Evolutionary conservation across 2,329 filamentous ascomycete species (phyloP), one percentile per base, ranked within the genome.

Genomic region (Neobulgaria alba): DNA sequence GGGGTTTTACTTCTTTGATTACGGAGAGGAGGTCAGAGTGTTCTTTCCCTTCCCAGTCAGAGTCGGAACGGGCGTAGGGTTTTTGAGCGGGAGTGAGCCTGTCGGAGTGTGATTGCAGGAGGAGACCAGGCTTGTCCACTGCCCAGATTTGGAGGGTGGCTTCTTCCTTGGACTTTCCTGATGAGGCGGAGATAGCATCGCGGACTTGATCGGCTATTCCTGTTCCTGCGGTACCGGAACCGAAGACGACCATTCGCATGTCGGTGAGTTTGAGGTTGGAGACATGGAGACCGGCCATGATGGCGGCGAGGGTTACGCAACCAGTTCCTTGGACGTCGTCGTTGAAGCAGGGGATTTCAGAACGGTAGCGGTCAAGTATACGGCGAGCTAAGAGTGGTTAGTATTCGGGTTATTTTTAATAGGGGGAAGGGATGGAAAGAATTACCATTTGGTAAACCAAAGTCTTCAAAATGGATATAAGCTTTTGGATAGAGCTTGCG

Each of bases 321-420:
- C 87, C 88, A 0, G 88, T 94, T 1, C 87, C 88, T 60, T 94
- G 87, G 0, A 94, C 79, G 58, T 94, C 87, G 43, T 94, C 88
- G 55, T 94, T 94, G 69, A 95, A 94, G 60, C 86, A 93, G 0
- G 87, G 72, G 5, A 90, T 80, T 36, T 82, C 57, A 0, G 79
- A 71, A 1, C 81, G 75, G 54, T 92, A 94, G 26, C 70, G 73
- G 45, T 94, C 84, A 1, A 94, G 68, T 2, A 94, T 74, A 3
- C 84, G 74, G 20, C 83, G 71, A 0, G 85, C 56, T 56, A 29
- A 21, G 18, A 19, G 10, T 14, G 32, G 30, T 47, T 23, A 45
- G 35, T 15, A 36, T 35, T 33, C 8, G 18, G 2, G 21, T n/a
- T 36, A 14, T 12, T 1, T 2, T 8, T 2, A 41, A 29, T 19